Evolutionary conservation across 305 asterid genomes (phyloP), one percentile per base, ranked within the genome.

Genomic region (Caryopteris hybrid): DNA sequence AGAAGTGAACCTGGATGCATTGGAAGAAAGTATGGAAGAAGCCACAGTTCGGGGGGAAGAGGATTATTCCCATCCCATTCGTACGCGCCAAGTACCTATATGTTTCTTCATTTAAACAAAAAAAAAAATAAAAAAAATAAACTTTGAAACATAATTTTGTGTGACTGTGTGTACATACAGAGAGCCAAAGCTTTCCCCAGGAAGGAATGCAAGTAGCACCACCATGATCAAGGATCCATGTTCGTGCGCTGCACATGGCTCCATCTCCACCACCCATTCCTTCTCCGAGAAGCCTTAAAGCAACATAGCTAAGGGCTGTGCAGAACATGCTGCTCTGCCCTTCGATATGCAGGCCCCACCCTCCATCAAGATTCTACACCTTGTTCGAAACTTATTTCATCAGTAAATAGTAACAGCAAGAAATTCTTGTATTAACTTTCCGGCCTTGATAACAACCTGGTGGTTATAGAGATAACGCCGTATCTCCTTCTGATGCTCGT

Each of bases 331-430:
- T 69, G 77, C 91, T 88, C 29, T 41, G 76, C 38, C 84, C 93
- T 75, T 84, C 88, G 16, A 88, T 74, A 59, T 88, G 89, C 72
- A 88, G 63, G 2, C 89, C 96, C 96, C 96, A 88, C 6, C 96
- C 93, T 54, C 96, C 93, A 83, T 88, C 96, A 14, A 21, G 41
- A 25, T 88, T 88, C 96, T 88, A 60, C 64, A 38, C 5, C 0
- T 10, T 1, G 2, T 25, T 1, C 31, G 2, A 25, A 25, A 25
- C 4, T 25, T 25, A 25, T 25, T 25, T 25, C n/a, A n/a, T n/a
- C n/a, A n/a, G n/a, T n/a, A n/a, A n/a, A n/a, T n/a, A n/a, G n/a
- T n/a, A n/a, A n/a, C n/a, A n/a, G n/a, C n/a, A n/a, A n/a, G n/a
- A n/a, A n/a, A n/a, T n/a, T n/a, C n/a, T n/a, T n/a, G n/a, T n/a